Evolutionary conservation across 345 rosid species (phyloP).

Genomic region (Aurinia saxatilis): DNA sequence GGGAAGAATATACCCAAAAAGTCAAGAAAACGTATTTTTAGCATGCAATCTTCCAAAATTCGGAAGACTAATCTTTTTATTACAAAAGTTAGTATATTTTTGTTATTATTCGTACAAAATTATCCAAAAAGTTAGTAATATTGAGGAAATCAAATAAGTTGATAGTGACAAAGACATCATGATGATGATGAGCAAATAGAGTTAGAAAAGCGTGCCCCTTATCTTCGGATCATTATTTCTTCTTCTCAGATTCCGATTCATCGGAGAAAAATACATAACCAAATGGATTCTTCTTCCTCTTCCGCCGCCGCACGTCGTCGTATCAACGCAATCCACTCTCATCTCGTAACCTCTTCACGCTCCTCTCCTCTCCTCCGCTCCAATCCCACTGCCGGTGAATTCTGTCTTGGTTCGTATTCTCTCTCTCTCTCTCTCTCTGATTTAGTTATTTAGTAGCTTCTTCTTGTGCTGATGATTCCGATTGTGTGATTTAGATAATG

Average conservation of each 20-base stretch:
- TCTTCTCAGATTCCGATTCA: not conserved
- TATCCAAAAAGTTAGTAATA: no score
- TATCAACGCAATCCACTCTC: constrained; percentile 52
- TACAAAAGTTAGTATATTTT: no score
- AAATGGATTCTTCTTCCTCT: constrained; percentile 42
- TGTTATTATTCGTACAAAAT: no score
- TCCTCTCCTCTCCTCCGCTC: constrained; percentile 37
- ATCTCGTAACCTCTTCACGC: constrained; percentile 38
- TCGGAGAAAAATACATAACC: not conserved
- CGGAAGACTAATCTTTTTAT: no score
- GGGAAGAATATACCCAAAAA: no score
- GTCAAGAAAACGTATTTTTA: no score
- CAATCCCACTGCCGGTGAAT: constrained; percentile 72
- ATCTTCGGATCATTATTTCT: constrained; percentile 8
- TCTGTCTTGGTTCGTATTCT: constrained; percentile 45
- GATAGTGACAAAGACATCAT: constrained; percentile 2
- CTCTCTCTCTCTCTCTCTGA: not conserved
- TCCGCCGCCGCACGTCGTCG: constrained; percentile 65
- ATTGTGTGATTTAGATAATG: constrained; percentile 50
- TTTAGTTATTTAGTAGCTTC: not conserved
- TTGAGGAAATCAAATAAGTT: constrained; percentile 13
- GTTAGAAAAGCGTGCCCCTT: constrained; percentile 20
- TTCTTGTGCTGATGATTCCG: not conserved
- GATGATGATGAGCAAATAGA: not conserved
- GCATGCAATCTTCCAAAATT: no score